phyloP scores from a whole-genome alignment of 2,329 filamentous ascomycete genomes.

The Knufia petricola region DNA sequence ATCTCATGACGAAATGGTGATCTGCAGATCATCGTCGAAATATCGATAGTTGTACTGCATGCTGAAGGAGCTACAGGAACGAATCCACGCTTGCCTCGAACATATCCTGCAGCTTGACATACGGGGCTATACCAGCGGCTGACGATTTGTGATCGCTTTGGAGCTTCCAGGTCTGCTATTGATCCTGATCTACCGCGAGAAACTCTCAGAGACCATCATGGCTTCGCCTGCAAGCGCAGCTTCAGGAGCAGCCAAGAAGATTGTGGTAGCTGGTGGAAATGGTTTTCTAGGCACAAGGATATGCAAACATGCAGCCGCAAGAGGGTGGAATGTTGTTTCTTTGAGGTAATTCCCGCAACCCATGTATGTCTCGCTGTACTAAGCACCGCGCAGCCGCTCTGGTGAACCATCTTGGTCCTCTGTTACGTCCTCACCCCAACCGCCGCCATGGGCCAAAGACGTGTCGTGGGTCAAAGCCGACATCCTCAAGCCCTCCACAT shows the following conservation, averaged over 20 bases:
- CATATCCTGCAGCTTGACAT: too few relatives aligned
- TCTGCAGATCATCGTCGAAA: neutral
- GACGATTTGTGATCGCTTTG: too few relatives aligned
- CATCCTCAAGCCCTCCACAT: constrained; percentile 72
- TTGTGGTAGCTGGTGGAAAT: constrained; percentile 88
- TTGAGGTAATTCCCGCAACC: constrained; percentile 55
- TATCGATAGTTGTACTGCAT: neutral
- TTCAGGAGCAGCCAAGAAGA: constrained; percentile 47
- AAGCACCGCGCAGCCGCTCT: constrained; percentile 57
- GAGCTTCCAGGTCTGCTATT: neutral
- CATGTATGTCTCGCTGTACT: constrained; percentile 1
- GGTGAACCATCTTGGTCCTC: constrained; percentile 78
- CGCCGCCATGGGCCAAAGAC: constrained; percentile 70
- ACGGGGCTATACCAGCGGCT: too few relatives aligned
- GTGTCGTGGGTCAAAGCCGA: constrained; percentile 85
- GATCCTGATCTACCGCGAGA: too few relatives aligned
- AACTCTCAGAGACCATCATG: neutral
- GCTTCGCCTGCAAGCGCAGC: constrained; percentile 4
- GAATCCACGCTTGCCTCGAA: too few relatives aligned
- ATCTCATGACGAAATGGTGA: neutral
- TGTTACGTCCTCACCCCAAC: constrained; percentile 59
- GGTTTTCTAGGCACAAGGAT: constrained; percentile 80
- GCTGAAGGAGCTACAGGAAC: too few relatives aligned
- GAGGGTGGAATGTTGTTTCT: constrained; percentile 87
- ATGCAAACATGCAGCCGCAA: constrained; percentile 75